Evolutionary conservation across 441 rosid genomes (phyloP).

Genomic region (Pelargonium exstipulatum): DNA sequence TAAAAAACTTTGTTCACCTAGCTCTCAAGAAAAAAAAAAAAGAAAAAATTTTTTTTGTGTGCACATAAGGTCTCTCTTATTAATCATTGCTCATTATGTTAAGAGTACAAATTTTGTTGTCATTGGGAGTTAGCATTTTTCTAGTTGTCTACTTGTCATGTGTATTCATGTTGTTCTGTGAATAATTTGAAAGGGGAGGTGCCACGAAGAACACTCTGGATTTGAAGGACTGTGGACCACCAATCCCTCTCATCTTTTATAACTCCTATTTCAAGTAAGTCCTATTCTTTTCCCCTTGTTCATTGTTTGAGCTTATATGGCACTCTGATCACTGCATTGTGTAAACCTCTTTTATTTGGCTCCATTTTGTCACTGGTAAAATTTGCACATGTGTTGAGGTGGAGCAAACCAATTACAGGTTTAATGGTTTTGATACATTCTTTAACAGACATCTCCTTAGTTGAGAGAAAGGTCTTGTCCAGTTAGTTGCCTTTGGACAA

Average conservation of each 20-base stretch:
- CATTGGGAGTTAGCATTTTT: no score
- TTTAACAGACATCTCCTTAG: no score
- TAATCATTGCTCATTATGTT: background rate
- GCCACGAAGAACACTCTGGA: slow-evolving; percentile 62
- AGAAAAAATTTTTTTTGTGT: no score
- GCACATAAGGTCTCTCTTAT: background rate
- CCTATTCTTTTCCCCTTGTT: background rate
- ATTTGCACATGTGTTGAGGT: background rate
- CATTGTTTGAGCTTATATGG: background rate
- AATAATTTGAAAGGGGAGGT: slow-evolving; percentile 38
- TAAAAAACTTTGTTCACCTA: no score
- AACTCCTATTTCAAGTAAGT: slow-evolving; percentile 51
- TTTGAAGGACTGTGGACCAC: slow-evolving; percentile 57
- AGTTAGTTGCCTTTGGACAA: slow-evolving; percentile 50
- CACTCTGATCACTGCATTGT: background rate
- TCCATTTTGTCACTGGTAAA: background rate
- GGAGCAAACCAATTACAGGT: background rate
- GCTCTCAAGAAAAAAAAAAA: no score
- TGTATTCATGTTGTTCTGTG: background rate
- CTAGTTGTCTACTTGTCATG: no score
- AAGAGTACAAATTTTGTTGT: background rate
- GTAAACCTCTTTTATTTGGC: background rate
- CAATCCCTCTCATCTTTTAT: slow-evolving; percentile 51
- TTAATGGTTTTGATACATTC: background rate
- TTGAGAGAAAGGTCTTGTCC: slow-evolving; percentile 51